Evolutionary conservation across 1,284 basidiomycete genomes (phyloP).

Genomic region (Cutaneotrichosporon spelunceum): DNA sequence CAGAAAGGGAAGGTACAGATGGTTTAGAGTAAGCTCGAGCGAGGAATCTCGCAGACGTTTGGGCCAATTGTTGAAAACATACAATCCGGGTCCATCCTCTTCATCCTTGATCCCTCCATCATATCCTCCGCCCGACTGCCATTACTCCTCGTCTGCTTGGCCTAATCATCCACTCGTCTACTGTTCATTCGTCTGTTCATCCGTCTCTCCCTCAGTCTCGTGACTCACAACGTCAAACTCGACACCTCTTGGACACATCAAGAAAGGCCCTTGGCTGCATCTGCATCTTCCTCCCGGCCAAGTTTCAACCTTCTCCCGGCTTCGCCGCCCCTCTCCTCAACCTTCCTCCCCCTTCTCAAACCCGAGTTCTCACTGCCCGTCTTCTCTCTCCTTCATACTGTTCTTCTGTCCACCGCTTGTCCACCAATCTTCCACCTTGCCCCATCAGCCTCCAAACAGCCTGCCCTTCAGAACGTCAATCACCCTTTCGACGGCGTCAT

Average conservation of each 20-base stretch:
- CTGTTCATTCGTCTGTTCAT: no score
- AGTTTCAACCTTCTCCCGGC: neutral
- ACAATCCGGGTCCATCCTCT: no score
- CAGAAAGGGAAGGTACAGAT: no score
- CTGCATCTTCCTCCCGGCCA: neutral
- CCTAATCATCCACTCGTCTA: no score
- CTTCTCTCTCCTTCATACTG: neutral
- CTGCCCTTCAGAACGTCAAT: neutral
- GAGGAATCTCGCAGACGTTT: no score
- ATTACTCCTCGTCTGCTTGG: no score
- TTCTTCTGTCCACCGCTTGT: neutral
- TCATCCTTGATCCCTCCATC: neutral
- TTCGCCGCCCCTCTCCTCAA: neutral
- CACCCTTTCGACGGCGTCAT: slow-evolving; percentile 2
- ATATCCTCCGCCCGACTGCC: no score
- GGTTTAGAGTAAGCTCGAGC: no score
- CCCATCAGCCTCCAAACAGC: neutral
- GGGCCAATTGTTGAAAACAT: no score
- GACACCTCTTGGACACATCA: neutral
- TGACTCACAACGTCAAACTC: neutral
- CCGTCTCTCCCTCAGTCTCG: no score
- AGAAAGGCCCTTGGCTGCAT: neutral
- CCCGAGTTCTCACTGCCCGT: neutral
- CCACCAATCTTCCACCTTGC: neutral
- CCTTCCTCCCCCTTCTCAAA: neutral